Evolutionary conservation across 192 early-diverging fungal genomes (phyloP), one percentile per base, ranked within the genome.

Genomic region (Podila epicladia): DNA sequence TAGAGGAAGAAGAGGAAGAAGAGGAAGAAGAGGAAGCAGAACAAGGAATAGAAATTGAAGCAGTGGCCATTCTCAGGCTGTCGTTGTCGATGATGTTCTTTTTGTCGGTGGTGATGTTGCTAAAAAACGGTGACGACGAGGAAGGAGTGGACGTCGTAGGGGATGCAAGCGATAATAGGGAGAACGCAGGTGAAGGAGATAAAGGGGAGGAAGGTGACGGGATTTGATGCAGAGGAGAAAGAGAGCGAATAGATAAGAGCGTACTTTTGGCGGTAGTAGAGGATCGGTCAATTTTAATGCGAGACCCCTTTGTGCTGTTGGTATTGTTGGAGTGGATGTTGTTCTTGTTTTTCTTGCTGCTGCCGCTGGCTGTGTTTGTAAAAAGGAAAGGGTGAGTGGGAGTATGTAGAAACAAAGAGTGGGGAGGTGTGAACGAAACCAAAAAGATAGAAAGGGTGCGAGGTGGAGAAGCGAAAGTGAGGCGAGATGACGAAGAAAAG

Each of bases 11-110:
- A 57, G 55, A 31, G 22, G 50, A 5, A 29, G 49, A 26, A 17
- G 65, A 29, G 9, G n/a, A 31, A 15, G 62, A 15, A 17, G 50
- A 24, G 2, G 64, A 38, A 37, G 31, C 24, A 17, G 58, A 15
- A 33, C 41, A 17, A 57, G 55, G 24, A 53, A 53, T 29, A 26
- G 58, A 67, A 62, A 45, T 61, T n/a, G 57, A 61, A 24, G 22
- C 32, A 22, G 49, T 26, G 17, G 35, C 37, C 35, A 64, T 13
- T 26, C 41, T 45, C 24, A 64, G 28, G 22, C 26, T 26, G 62
- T 41, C 13, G 62, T 45, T 41, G 35, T 64, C 38, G 35, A 24
- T 45, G 41, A 15, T 45, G 41, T 9, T 41, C 2, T 32, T 5
- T 2, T 5, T 32, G 32, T 3, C 6, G 33, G 29, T 13, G 38